Conservation (phyloP, 2,329 filamentous ascomycete species). For the Cercospora beticola region DNA sequence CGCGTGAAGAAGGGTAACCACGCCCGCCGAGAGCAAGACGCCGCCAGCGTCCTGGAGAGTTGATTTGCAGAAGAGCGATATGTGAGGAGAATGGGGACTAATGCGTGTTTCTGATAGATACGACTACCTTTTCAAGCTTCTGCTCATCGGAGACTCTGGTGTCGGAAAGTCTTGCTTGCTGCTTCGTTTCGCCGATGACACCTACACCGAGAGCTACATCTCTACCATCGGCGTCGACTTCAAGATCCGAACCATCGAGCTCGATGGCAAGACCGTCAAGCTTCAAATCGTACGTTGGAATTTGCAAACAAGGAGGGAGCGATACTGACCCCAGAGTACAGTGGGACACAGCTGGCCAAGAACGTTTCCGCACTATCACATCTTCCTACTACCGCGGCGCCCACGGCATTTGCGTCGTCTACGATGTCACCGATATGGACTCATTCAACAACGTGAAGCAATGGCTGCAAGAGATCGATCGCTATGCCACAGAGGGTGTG, state of each 20-base stretch:
- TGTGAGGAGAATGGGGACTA: not conserved
- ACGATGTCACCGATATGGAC: conserved; percentile 99
- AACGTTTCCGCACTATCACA: conserved; percentile 99
- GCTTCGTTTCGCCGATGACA: conserved; percentile 96
- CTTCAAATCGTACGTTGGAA: conserved; percentile 82
- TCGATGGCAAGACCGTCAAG: conserved; percentile 99
- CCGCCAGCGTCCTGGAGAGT: not conserved
- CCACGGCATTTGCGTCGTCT: conserved; percentile 98
- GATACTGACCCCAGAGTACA: conserved; percentile 43
- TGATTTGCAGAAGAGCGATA: not conserved
- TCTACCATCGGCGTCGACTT: conserved; percentile 99
- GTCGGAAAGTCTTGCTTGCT: conserved; percentile 99
- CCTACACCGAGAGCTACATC: conserved; percentile 99
- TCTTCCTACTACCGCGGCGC: conserved; percentile 99
- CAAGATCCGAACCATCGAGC: conserved; percentile 99
- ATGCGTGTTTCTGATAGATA: conserved; percentile 63
- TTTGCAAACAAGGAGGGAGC: not conserved
- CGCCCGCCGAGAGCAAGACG: not conserved
- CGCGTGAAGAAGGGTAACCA: not conserved
- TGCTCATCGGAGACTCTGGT: conserved; percentile 99
- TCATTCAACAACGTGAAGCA: conserved; percentile 99
- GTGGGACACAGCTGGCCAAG: conserved; percentile 99
- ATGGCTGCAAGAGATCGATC: conserved; percentile 99
- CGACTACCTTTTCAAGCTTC: conserved; percentile 99
- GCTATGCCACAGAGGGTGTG: conserved; percentile 97